Evolutionary conservation across 805 yeast species (phyloP), one percentile per base, ranked within the genome.

Genomic region (Blastobotrys terrestris): DNA sequence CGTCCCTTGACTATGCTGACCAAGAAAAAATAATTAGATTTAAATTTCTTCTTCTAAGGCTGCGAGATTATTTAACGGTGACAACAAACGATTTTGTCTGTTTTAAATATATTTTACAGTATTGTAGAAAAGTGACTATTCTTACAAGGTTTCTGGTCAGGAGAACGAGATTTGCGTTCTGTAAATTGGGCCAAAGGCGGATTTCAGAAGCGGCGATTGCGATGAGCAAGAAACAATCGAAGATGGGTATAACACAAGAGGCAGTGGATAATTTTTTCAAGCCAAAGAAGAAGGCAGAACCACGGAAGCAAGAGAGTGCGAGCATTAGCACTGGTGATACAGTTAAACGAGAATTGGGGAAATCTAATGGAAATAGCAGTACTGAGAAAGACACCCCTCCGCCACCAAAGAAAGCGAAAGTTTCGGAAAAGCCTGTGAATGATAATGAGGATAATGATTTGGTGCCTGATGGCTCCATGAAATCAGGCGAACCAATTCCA

Each of bases 401-500:
- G 41, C 39, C 13, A 18, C 26, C 41, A 5, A 16, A 46, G 35
- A 15, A 31, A 20, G 41, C 6, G 35, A 26, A 46, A 20, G 50
- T 15, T 4, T 13, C 40, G 14, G 40, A 13, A 26, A 42, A n/a
- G 41, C 16, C 49, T 35, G 46, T 13, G 14, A 46, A 44, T 15
- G 22, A 14, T 20, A 31, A 1, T 5, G 15, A 31, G 15, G 55
- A 42, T 22, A 43, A 31, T 4, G 43, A 22, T 2, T 44, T 50
- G 45, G 6, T 19, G 31, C 22, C 31, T 26, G 35, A 11, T 26
- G 35, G 11, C 8, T 5, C 35, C 11, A 26, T 53, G 15, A 43
- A 39, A n/a, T 16, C 20, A 16, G 54, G 52, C 13, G 53, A 52
- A 18, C 55, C 66, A 3, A 59, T 73, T 6, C 62, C 65, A 20